Evolutionary conservation across 23 red algal genomes (phyloP), one percentile per base, ranked within the genome.

Genomic region (Gracilaria gracilis): DNA sequence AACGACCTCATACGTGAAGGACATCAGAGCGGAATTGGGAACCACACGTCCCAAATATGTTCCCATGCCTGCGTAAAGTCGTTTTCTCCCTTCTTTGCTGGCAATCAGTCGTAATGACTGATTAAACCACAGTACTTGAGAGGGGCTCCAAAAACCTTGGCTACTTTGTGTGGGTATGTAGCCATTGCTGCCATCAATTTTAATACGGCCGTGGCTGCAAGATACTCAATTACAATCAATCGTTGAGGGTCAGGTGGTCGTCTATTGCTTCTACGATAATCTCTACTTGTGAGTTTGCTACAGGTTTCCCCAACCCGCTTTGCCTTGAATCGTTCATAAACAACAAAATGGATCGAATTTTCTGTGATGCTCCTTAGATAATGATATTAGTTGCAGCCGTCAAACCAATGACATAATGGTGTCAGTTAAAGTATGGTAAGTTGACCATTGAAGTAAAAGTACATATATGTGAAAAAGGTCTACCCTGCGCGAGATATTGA

Each of bases 121-220:
- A 54, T 79, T 87, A 99, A 93, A 29, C 87, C 90, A 34, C 91
- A 87, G 70, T 99, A 99, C 54, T 96, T 94, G 54, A 92, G 94
- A 29, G 67, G 84, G 33, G 82, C 92, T 27, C 97, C 94, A 21
- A 87, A 23, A 61, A 95, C 80, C 37, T 88, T 93, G 27, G 91
- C 93, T 15, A 96, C 94, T 76, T 99, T 94, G 83, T 99, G 97
- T 17, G 97, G 97, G 85, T 99, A 99, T n/a, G 97, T 99, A 12
- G 92, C 67, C 37, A 83, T 84, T 21, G 87, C 89, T 1, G 97
- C 97, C 9, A 96, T 49, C 31, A 99, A 58, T 48, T 99, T 99
- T n/a, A 83, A 88, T 29, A 98, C 20, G 4, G 88, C 93, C 14
- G 96, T 93, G 24, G 94, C 74, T 21, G 78, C 44, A 23, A 98